Percentiles rank a stretch among this genome's conserved stretches.
Evolutionary conservation across 2,329 filamentous ascomycete species (phyloP).

Genomic region (Ceratocystis colombiana): DNA sequence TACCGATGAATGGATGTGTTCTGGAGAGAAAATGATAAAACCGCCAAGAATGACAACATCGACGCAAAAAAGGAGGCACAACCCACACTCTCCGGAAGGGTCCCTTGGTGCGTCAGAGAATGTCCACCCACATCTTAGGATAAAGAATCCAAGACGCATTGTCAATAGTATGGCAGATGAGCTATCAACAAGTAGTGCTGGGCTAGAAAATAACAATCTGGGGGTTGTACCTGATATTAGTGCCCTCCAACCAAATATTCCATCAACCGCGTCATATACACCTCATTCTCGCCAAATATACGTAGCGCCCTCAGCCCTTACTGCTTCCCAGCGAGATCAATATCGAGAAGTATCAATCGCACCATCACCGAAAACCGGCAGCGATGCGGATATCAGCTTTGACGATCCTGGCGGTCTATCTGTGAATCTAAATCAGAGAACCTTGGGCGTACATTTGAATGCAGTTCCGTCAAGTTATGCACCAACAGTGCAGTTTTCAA

Average conservation of each 20-base stretch:
- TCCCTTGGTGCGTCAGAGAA: neutral
- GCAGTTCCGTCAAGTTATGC: conserved; percentile 13
- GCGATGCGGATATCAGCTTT: conserved; percentile 11
- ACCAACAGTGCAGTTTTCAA: conserved; percentile 9
- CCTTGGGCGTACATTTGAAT: conserved; percentile 5
- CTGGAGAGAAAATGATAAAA: neutral
- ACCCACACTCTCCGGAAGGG: neutral
- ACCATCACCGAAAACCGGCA: conserved; percentile 2
- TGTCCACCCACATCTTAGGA: conserved; percentile 5
- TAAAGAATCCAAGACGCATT: neutral
- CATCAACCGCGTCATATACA: conserved; percentile 14
- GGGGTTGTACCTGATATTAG: neutral
- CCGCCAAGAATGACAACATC: neutral
- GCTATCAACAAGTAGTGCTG: conserved; percentile 18
- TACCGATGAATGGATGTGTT: neutral
- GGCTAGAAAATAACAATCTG: conserved; percentile 7
- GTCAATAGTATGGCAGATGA: neutral
- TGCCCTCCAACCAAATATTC: conserved; percentile 8
- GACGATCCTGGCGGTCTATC: neutral
- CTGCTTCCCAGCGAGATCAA: conserved; percentile 7
- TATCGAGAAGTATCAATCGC: conserved; percentile 12
- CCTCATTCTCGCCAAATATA: conserved; percentile 5
- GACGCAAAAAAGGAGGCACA: neutral
- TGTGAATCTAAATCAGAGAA: conserved; percentile 4
- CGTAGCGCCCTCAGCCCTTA: conserved; percentile 14